A percentile compares a stretch with the other conserved stretches of the same genome.
phyloP scores from a whole-genome alignment of 148 eudicot species.

The Silene latifolia region DNA sequence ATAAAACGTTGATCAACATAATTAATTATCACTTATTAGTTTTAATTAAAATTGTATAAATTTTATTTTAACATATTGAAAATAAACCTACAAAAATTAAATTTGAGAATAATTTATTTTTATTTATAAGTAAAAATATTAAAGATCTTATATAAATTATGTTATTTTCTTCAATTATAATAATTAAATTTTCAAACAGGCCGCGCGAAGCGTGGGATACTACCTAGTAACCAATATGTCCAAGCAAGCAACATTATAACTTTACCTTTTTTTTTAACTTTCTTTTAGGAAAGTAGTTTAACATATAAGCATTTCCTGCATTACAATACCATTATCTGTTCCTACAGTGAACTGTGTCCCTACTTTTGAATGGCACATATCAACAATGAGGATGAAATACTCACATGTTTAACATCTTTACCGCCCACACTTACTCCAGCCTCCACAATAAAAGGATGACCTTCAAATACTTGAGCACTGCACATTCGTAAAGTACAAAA shows the following conservation, averaged over 20 bases:
- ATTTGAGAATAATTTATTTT: too few relatives aligned
- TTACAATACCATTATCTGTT: background rate
- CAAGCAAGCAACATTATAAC: background rate
- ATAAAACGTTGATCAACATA: too few relatives aligned
- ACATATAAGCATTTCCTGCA: conserved; percentile 1
- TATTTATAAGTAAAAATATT: too few relatives aligned
- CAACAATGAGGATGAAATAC: conserved; percentile 21
- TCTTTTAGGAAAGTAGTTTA: background rate
- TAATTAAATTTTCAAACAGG: too few relatives aligned
- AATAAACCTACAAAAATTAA: too few relatives aligned
- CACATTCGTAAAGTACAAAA: conserved; percentile 17
- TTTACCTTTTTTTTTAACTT: background rate
- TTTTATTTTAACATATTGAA: too few relatives aligned
- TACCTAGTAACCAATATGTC: background rate
- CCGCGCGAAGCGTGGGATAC: too few relatives aligned
- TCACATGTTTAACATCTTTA: conserved; percentile 97
- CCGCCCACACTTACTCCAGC: conserved; percentile 99
- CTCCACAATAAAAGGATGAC: conserved; percentile 94
- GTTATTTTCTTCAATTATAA: too few relatives aligned
- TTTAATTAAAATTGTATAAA: too few relatives aligned
- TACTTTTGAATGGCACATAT: background rate
- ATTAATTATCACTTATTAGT: too few relatives aligned
- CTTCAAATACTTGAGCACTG: conserved; percentile 99
- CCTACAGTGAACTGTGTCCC: background rate
- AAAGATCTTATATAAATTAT: too few relatives aligned